These are phyloP conservation scores for Articulospora tetracladia DNA, from an alignment of 495 filamentous ascomycete genomes.

Conservation along the genomic window DNA sequence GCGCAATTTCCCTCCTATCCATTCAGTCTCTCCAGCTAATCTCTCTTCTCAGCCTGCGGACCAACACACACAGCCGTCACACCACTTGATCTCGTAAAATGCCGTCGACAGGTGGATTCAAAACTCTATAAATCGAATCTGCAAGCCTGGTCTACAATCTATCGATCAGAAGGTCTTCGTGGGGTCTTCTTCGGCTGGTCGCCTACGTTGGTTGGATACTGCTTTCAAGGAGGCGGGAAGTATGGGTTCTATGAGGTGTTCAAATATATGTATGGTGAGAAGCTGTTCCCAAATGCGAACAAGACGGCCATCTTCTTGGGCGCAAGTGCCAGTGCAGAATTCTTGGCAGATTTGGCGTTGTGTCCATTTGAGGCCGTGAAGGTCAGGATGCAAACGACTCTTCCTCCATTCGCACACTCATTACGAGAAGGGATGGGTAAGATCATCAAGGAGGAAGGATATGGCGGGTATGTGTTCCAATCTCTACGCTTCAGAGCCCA, in stretches of 20 bases:
- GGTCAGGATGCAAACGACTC: conserved; percentile 68
- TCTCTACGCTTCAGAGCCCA: neutral
- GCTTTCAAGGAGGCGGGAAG: conserved; percentile 71
- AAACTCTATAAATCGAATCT: conserved; percentile 68
- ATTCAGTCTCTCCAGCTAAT: conserved; percentile 6
- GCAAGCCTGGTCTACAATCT: conserved; percentile 62
- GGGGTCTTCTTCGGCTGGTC: conserved; percentile 73
- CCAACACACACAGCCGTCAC: conserved; percentile 50
- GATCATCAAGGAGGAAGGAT: conserved; percentile 55
- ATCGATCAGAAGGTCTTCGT: conserved; percentile 58
- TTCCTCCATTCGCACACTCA: conserved; percentile 60
- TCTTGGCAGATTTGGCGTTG: conserved; percentile 63
- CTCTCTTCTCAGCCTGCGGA: conserved; percentile 53
- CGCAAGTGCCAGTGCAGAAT: conserved; percentile 63
- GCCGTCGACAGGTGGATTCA: conserved; percentile 67
- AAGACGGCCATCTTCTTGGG: conserved; percentile 62
- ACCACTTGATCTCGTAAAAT: conserved; percentile 63
- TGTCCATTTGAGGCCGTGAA: conserved; percentile 71
- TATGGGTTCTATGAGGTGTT: conserved; percentile 76
- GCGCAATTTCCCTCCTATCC: conserved; percentile 20
- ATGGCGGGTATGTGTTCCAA: conserved; percentile 34
- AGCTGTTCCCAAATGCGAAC: conserved; percentile 56
- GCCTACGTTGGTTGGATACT: conserved; percentile 67
- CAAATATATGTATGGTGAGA: conserved; percentile 67
- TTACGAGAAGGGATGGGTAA: conserved; percentile 61